phyloP scores from a whole-genome alignment of 495 filamentous ascomycete species.

The Podospora fimiseda region DNA sequence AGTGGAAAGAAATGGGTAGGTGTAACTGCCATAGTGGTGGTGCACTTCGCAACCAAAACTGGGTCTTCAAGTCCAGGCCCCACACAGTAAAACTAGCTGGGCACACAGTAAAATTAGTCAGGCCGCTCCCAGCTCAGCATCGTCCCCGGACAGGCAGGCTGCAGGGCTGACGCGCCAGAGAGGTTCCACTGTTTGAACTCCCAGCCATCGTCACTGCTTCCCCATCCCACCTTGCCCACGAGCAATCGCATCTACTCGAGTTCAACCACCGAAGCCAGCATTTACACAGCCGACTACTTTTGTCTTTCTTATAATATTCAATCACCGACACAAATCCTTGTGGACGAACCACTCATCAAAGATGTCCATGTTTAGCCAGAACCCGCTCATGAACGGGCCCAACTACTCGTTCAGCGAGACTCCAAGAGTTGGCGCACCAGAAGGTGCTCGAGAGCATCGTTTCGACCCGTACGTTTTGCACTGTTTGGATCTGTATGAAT shows the following conservation, averaged over 20 bases:
- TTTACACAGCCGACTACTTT: no score
- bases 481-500: no score
- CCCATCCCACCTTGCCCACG: slow-evolving; percentile 3
- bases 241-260: neutral
- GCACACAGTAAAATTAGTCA: no score
- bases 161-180: slow-evolving; percentile 42
- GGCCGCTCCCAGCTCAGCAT: no score
- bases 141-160: no score
- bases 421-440: slow-evolving; percentile 36
- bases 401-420: slow-evolving; percentile 53
- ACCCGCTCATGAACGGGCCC: slow-evolving; percentile 54
- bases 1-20: no score
- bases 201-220: neutral
- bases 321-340: neutral
- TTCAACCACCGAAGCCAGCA: neutral
- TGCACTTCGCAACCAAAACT: no score
- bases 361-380: slow-evolving; percentile 58
- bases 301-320: neutral
- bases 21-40: no score
- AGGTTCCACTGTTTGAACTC: slow-evolving; percentile 13
- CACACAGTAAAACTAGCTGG: no score
- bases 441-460: slow-evolving; percentile 60
- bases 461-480: slow-evolving; percentile 98
- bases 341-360: no score
- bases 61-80: no score